phyloP scores from a whole-genome alignment of 1,284 basidiomycete genomes.

The Puccinia novopanici region DNA sequence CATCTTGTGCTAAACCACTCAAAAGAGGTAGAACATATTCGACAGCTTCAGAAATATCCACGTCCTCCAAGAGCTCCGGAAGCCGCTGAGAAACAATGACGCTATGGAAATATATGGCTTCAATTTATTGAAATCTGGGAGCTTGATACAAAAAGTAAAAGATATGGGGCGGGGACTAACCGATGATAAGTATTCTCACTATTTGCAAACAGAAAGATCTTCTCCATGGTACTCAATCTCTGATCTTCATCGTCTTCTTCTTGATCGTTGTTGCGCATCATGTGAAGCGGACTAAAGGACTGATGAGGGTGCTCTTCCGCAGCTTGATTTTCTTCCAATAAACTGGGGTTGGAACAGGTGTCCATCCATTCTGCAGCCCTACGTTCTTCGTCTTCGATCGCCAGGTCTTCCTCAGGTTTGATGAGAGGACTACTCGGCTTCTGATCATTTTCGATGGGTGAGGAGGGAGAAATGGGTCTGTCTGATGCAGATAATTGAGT shows the following conservation, averaged over 20 bases:
- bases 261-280: constrained; percentile 11
- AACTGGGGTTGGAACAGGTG: not conserved
- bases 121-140: not conserved
- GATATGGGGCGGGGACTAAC: not conserved
- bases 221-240: constrained; percentile 45
- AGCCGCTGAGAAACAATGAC: constrained; percentile 46
- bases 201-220: constrained; percentile 48
- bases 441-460: not conserved
- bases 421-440: constrained; percentile 20
- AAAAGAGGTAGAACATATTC: constrained; percentile 49
- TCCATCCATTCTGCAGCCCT: constrained; percentile 45
- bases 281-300: constrained; percentile 3
- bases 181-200: constrained; percentile 46
- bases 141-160: not conserved
- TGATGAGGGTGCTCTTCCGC: not conserved
- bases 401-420: constrained; percentile 18
- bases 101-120: constrained; percentile 2
- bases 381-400: constrained; percentile 43
- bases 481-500: not conserved
- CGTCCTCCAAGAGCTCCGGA: constrained; percentile 46
- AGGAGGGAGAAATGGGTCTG: not conserved
- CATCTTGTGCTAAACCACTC: constrained; percentile 39
- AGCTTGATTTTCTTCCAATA: not conserved
- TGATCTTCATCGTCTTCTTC: constrained; percentile 28
- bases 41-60: constrained; percentile 48